Conservation (phyloP, 495 filamentous ascomycete genomes). For the Lasiosphaeria ovina region DNA sequence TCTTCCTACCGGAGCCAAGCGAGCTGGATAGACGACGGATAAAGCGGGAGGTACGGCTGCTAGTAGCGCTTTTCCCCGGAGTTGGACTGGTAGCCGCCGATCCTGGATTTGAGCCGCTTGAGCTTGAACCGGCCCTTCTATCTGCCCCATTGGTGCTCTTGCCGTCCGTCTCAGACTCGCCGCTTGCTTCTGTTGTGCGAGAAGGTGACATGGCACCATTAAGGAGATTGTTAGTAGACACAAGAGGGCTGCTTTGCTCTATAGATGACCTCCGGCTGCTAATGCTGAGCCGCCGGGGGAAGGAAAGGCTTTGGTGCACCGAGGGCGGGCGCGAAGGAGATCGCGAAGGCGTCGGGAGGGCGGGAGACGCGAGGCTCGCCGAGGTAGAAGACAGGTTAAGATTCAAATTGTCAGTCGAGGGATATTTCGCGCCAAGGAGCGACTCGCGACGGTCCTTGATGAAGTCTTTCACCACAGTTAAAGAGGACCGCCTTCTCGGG, state of each 20-base stretch:
- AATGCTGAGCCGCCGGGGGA: constrained; percentile 43
- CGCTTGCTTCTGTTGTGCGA: constrained; percentile 31
- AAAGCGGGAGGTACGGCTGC: constrained; percentile 68
- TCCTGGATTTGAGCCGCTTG: constrained; percentile 17
- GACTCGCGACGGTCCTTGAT: constrained; percentile 50
- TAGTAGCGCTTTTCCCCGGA: constrained; percentile 57
- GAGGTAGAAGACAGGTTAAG: constrained; percentile 25
- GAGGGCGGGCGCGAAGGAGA: constrained; percentile 47
- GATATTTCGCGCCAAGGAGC: constrained; percentile 32
- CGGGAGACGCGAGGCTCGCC: constrained; percentile 27
- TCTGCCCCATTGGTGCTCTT: constrained; percentile 7
- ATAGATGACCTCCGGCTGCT: constrained; percentile 46
- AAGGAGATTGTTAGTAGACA: constrained; percentile 9
- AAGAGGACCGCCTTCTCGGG: constrained; percentile 43
- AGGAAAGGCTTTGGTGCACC: constrained; percentile 30
- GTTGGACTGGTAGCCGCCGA: constrained; percentile 24
- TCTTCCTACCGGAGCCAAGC: constrained; percentile 60
- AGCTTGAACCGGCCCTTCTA: constrained; percentile 18
- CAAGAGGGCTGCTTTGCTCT: constrained; percentile 24
- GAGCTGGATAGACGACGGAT: constrained; percentile 77
- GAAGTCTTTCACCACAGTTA: constrained; percentile 52
- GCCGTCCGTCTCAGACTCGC: constrained; percentile 33
- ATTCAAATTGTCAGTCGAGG: constrained; percentile 40
- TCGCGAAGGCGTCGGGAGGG: constrained; percentile 24
- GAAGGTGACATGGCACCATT: constrained; percentile 27